Conservation (phyloP, 139 green algal genomes). For the Closterium sp. region DNA sequence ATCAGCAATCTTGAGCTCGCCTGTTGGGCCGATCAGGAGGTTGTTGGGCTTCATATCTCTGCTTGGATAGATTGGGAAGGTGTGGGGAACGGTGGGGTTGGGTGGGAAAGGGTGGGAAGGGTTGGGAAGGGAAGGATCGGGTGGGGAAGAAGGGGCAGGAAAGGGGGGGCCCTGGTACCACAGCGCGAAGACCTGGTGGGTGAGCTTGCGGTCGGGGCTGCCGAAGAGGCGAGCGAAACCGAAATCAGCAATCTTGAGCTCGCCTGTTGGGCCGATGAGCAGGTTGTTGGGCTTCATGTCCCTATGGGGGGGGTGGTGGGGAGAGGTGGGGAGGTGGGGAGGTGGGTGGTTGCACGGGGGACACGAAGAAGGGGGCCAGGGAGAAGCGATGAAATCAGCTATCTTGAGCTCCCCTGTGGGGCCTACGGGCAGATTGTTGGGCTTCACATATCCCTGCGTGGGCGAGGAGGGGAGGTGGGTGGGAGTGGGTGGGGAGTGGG, state of each 20-base stretch:
- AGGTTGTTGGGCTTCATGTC: conserved; percentile 57
- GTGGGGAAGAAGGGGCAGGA: too few relatives aligned
- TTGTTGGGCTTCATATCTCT: conserved; percentile 56
- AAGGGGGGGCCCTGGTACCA: conserved; percentile 62
- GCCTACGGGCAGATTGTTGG: conserved; percentile 49
- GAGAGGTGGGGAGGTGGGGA: neutral
- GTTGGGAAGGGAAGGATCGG: too few relatives aligned
- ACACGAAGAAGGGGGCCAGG: conserved; percentile 38
- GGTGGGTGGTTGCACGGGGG: neutral
- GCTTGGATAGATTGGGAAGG: conserved; percentile 13
- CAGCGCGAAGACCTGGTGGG: conserved; percentile 2
- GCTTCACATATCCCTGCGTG: conserved; percentile 53
- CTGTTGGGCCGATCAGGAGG: conserved; percentile 34
- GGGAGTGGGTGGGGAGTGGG: too few relatives aligned
- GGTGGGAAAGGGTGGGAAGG: conserved; percentile 20
- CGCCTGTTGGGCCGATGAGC: conserved; percentile 28
- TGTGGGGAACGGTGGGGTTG: neutral
- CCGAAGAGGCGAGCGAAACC: conserved; percentile 48
- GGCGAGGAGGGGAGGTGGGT: too few relatives aligned
- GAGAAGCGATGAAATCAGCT: conserved; percentile 51
- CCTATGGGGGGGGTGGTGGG: neutral
- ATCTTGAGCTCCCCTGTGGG: conserved; percentile 45
- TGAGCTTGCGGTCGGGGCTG: conserved; percentile 32
- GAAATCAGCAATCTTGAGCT: conserved; percentile 58
- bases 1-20: conserved; percentile 56